Percentiles rank a stretch among this genome's conserved stretches.
These are phyloP conservation scores for Penicillium maclennaniae DNA, from an alignment of 495 filamentous ascomycete species.

Conservation along the genomic window DNA sequence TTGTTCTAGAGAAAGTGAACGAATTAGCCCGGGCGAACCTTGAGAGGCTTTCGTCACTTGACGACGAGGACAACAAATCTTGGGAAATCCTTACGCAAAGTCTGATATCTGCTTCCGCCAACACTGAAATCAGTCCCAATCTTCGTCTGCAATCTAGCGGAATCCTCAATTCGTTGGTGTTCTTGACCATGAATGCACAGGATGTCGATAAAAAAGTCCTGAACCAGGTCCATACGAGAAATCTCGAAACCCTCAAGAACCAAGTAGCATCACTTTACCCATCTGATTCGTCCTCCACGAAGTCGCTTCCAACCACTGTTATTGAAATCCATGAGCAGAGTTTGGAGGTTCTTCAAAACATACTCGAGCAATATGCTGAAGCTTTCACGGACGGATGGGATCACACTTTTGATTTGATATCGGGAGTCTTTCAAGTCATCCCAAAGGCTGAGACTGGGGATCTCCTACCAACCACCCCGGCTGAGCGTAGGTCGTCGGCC, in stretches of 20 bases:
- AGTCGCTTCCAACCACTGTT: constrained; percentile 49
- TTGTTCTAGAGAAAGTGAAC: constrained; percentile 78
- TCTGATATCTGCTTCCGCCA: constrained; percentile 62
- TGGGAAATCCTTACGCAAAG: constrained; percentile 71
- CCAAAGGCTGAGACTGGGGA: constrained; percentile 20
- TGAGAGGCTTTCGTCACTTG: constrained; percentile 59
- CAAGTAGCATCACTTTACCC: constrained; percentile 52
- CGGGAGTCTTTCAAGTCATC: constrained; percentile 66
- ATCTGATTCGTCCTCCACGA: constrained; percentile 20
- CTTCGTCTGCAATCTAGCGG: constrained; percentile 70
- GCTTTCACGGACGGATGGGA: constrained; percentile 77
- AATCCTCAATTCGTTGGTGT: constrained; percentile 68
- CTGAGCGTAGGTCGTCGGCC: constrained; percentile 25
- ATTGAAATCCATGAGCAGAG: constrained; percentile 78
- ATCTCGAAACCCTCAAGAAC: constrained; percentile 64
- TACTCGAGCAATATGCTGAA: constrained; percentile 88
- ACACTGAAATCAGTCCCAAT: constrained; percentile 46
- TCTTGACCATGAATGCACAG: constrained; percentile 43
- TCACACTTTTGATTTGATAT: constrained; percentile 77
- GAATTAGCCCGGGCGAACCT: constrained; percentile 78
- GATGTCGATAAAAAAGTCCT: constrained; percentile 25
- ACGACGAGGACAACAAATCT: constrained; percentile 59
- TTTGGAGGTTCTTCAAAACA: constrained; percentile 73
- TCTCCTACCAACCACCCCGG: constrained; percentile 4
- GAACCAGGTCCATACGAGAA: constrained; percentile 60